Conservation (phyloP, 2,329 filamentous ascomycete species). For the Exophiala aquamarina region DNA sequence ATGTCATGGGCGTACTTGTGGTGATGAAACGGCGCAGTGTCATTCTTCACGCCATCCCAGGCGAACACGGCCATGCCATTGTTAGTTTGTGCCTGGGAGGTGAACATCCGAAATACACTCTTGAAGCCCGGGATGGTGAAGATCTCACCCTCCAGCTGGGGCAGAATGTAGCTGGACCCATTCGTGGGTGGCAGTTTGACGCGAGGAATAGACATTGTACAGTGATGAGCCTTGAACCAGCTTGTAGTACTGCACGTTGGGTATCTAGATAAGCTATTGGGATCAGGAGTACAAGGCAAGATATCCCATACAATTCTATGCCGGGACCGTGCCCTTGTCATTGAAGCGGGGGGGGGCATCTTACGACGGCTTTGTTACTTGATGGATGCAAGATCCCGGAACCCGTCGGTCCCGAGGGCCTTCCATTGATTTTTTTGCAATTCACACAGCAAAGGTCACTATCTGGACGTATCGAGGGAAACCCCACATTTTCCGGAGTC, state of each 20-base stretch:
- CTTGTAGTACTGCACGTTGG: not conserved
- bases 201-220: slow-evolving; percentile 2
- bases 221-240: not conserved
- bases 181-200: slow-evolving; percentile 35
- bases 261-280: not conserved
- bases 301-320: too few species aligned
- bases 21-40: slow-evolving; percentile 55
- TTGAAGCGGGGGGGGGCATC: too few species aligned
- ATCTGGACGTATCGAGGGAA: too few species aligned
- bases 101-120: slow-evolving; percentile 51
- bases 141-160: slow-evolving; percentile 52
- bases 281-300: too few species aligned
- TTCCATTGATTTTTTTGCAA: too few species aligned
- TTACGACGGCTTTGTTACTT: too few species aligned
- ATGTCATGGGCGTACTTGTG: slow-evolving; percentile 59
- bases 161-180: slow-evolving; percentile 47
- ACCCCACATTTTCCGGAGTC: too few species aligned
- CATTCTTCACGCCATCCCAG: slow-evolving; percentile 48
- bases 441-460: too few species aligned
- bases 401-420: too few species aligned
- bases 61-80: slow-evolving; percentile 53
- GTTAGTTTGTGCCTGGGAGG: slow-evolving; percentile 52
- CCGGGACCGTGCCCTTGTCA: too few species aligned
- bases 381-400: too few species aligned
- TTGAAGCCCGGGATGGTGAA: slow-evolving; percentile 55